These are phyloP conservation scores for Tetraselmis striata DNA, from an alignment of 139 green algal genomes.

Conservation along the genomic window DNA sequence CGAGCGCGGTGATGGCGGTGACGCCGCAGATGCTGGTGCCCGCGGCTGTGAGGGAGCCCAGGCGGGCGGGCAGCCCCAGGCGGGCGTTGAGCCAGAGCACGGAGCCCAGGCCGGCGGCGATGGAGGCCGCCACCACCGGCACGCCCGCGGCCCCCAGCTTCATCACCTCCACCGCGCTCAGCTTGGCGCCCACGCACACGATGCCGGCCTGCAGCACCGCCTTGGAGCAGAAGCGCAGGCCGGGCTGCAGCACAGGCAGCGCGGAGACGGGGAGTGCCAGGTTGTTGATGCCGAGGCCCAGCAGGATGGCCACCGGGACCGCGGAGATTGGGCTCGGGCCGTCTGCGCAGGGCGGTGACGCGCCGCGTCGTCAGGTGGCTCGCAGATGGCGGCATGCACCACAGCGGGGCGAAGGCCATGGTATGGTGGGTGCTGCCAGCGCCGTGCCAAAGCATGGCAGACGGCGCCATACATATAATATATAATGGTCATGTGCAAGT, in stretches of 20 bases:
- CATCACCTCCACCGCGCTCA: slow-evolving; percentile 8
- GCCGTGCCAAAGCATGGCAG: no score
- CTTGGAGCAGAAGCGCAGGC: not conserved
- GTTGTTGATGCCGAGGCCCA: slow-evolving; percentile 18
- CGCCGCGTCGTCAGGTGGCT: no score
- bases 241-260: not conserved
- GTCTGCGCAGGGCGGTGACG: no score
- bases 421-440: no score
- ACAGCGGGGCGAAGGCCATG: no score
- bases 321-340: slow-evolving; percentile 9
- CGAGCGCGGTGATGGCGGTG: slow-evolving; percentile 19
- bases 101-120: slow-evolving; percentile 12
- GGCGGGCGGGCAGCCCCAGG: not conserved
- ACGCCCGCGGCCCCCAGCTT: not conserved
- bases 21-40: slow-evolving; percentile 23
- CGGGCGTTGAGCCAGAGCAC: not conserved
- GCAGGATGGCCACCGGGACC: slow-evolving; percentile 14
- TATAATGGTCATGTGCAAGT: no score
- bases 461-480: no score
- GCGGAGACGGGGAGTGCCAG: not conserved
- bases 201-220: slow-evolving; percentile 11
- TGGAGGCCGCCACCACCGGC: not conserved
- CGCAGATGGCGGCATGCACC: no score
- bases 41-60: slow-evolving; percentile 11
- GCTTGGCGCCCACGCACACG: slow-evolving; percentile 21